Evolutionary conservation across 2,329 filamentous ascomycete genomes (phyloP), one percentile per base, ranked within the genome.

Genomic region (Sporothrix humicola): DNA sequence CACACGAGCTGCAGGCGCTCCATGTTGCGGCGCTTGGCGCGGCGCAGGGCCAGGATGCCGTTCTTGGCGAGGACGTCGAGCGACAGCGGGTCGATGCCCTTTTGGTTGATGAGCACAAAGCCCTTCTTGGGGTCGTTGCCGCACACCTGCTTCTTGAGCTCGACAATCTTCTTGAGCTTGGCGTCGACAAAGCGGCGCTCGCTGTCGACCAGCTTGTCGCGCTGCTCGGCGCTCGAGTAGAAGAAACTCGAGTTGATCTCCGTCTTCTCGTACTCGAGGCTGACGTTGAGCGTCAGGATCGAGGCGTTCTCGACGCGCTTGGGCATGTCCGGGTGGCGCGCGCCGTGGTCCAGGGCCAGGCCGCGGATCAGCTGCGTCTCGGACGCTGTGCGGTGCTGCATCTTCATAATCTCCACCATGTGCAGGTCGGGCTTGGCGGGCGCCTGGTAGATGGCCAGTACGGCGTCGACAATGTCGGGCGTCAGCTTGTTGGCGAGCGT

Each of bases 391-490:
- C 95, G 93, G 86, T 99, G 96, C 85, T 99, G 96, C 95, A 99
- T 98, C 82, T 97, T 98, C 96, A 99, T 99, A 79, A 99, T 98
- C 84, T 99, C 96, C 77, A 99, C 89, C 96, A 99, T 99, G 86
- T 98, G 95, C 80, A 99, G 84, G 84, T 99, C 96, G 73, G 97
- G 97, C 86, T 98, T 98, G 76, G 90, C 90, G 37, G 93, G 93
- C 20, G 93, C 86, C 82, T 94, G 89, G 86, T 98, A 95, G 82
- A 99, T 99, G 77, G 96, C 90, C 73, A 99, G 90, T 66, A 99
- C 96, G 74, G 96, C 93, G 81, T 99, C 96, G 80, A 98, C 96
- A 79, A 99, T 97, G 79, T 94, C 93, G 73, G 96, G 94, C 0
- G 95, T 98, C 75, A 99, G 90, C 82, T 95, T 93, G 81, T 95